phyloP scores from a whole-genome alignment of 371 early-diverging fungal species.

The Dichotomocladium elegans region DNA sequence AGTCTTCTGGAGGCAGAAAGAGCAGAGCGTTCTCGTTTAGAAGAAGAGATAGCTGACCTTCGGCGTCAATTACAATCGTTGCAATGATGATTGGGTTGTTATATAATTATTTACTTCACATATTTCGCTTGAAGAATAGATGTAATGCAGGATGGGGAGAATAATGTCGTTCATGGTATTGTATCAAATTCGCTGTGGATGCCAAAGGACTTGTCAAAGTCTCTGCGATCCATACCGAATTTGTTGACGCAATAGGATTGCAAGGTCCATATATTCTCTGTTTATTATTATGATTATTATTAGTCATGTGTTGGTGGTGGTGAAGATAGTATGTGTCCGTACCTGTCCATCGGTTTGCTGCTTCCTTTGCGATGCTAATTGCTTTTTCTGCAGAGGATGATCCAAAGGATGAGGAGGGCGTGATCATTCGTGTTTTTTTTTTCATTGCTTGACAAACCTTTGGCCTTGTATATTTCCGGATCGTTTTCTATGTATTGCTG shows the following conservation, averaged over 20 bases:
- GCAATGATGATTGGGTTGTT: too few relatives aligned
- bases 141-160: neutral
- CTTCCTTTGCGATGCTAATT: conserved; percentile 59
- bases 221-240: conserved; percentile 66
- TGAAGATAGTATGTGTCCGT: neutral
- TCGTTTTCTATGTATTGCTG: conserved; percentile 72
- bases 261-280: conserved; percentile 89
- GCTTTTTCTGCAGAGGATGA: conserved; percentile 55
- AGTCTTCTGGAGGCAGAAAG: neutral
- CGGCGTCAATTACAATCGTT: too few relatives aligned
- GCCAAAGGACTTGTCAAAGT: conserved; percentile 74
- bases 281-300: neutral
- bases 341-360: conserved; percentile 90
- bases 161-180: conserved; percentile 24
- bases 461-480: conserved; percentile 64
- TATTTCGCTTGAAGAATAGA: neutral
- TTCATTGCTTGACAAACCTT: too few relatives aligned
- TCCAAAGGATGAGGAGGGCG: neutral
- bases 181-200: conserved; percentile 84
- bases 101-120: too few relatives aligned
- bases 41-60: too few relatives aligned
- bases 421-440: neutral
- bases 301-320: neutral
- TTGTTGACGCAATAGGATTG: conserved; percentile 80
- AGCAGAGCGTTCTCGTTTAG: conserved; percentile 1